phyloP scores from a whole-genome alignment of 352 stramenopile species.

The Globisporangium acanthophoron region DNA sequence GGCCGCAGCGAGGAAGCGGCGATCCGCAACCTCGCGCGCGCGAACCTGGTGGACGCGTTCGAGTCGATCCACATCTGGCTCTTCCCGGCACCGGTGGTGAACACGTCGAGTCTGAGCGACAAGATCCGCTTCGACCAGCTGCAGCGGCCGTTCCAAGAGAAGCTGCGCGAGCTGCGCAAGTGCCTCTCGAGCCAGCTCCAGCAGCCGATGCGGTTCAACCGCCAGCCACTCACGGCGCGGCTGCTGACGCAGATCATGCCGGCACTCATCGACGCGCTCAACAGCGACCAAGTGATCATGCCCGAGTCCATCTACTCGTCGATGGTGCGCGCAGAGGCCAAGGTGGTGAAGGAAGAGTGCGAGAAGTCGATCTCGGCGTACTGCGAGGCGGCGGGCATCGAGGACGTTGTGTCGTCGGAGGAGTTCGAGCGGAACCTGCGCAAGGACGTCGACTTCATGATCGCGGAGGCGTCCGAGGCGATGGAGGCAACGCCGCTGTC shows the following conservation, averaged over 20 bases:
- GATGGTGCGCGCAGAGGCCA: constrained; percentile 75
- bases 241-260: constrained; percentile 78
- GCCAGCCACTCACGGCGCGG: constrained; percentile 61
- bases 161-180: constrained; percentile 69
- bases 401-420: constrained; percentile 53
- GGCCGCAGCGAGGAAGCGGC: constrained; percentile 75
- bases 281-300: constrained; percentile 86
- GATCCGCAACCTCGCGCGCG: constrained; percentile 68
- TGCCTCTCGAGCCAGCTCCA: constrained; percentile 65
- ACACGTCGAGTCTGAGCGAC: constrained; percentile 71
- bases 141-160: constrained; percentile 68
- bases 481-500: constrained; percentile 38
- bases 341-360: constrained; percentile 49
- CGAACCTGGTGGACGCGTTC: constrained; percentile 74
- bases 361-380: constrained; percentile 58
- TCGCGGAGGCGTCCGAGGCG: constrained; percentile 44
- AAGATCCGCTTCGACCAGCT: constrained; percentile 86
- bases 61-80: constrained; percentile 86
- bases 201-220: constrained; percentile 72
- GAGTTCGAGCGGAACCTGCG: constrained; percentile 54
- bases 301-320: constrained; percentile 86
- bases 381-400: constrained; percentile 54
- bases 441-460: constrained; percentile 48
- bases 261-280: constrained; percentile 68
- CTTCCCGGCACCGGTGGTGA: constrained; percentile 72